These are phyloP conservation scores for Tuber aestivum DNA, from an alignment of 495 filamentous ascomycete genomes.

Conservation along the genomic window DNA sequence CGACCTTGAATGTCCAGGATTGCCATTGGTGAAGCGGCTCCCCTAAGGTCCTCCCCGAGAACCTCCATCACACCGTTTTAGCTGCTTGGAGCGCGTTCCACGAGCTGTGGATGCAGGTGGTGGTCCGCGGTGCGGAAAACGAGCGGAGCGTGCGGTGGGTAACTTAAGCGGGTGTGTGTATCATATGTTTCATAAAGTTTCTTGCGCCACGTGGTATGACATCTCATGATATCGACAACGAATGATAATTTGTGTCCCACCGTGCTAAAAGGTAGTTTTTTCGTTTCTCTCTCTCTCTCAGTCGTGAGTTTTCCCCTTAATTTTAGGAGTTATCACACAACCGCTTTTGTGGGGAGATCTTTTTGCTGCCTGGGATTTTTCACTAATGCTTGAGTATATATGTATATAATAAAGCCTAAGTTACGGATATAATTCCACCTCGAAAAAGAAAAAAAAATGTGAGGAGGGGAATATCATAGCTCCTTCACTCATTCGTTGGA, in stretches of 20 bases:
- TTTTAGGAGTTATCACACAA: neutral
- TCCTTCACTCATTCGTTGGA: neutral
- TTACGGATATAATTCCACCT: neutral
- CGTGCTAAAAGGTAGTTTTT: neutral
- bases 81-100: neutral
- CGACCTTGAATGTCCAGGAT: too few relatives aligned
- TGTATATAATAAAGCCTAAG: neutral
- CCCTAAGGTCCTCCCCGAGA: neutral
- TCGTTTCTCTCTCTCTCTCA: neutral
- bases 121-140: neutral
- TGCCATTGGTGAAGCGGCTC: neutral
- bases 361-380: neutral
- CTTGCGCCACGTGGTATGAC: neutral
- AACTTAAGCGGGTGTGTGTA: neutral
- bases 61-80: neutral
- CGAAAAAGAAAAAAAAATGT: neutral
- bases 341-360: neutral
- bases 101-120: neutral
- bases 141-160: neutral
- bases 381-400: neutral
- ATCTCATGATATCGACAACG: neutral
- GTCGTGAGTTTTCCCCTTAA: neutral
- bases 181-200: neutral
- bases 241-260: neutral
- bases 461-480: neutral